Evolutionary conservation across 371 early-diverging fungal genomes (phyloP).

Genomic region (Haplosporangium sp.): DNA sequence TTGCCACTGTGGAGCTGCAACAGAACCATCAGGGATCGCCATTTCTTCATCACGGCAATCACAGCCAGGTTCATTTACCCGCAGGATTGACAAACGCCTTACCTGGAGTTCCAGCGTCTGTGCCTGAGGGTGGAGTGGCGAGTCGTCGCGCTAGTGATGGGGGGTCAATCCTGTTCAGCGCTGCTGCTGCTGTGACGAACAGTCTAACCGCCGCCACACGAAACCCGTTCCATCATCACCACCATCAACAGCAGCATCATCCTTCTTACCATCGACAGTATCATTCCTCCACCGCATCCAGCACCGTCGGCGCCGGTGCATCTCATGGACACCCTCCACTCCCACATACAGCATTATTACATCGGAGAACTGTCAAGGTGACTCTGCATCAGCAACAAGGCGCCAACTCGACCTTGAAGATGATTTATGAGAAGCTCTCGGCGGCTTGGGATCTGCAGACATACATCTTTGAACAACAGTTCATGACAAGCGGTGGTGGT

Average conservation of each 20-base stretch:
- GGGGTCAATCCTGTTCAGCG: constrained; percentile 35
- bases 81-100: not conserved
- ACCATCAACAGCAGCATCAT: constrained; percentile 15
- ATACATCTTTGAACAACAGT: constrained; percentile 8
- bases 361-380: constrained; percentile 30
- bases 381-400: constrained; percentile 48
- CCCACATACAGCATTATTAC: constrained; percentile 5
- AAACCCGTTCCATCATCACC: constrained; percentile 23
- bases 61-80: constrained; percentile 7
- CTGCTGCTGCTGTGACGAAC: constrained; percentile 30
- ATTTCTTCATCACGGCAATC: constrained; percentile 9
- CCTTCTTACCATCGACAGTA: constrained; percentile 11
- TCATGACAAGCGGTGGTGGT: not conserved
- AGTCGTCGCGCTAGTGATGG: constrained; percentile 51
- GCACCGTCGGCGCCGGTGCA: not conserved
- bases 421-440: constrained; percentile 25
- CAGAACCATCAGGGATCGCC: not conserved
- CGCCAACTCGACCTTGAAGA: constrained; percentile 38
- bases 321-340: constrained; percentile 15
- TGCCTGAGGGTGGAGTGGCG: not conserved
- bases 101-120: too few species aligned
- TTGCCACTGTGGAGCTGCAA: constrained; percentile 27
- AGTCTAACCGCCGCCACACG: constrained; percentile 29
- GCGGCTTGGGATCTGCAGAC: constrained; percentile 35
- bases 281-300: not conserved